phyloP scores from a whole-genome alignment of 2,329 filamentous ascomycete species.

The Pleoardoris graminearum region DNA sequence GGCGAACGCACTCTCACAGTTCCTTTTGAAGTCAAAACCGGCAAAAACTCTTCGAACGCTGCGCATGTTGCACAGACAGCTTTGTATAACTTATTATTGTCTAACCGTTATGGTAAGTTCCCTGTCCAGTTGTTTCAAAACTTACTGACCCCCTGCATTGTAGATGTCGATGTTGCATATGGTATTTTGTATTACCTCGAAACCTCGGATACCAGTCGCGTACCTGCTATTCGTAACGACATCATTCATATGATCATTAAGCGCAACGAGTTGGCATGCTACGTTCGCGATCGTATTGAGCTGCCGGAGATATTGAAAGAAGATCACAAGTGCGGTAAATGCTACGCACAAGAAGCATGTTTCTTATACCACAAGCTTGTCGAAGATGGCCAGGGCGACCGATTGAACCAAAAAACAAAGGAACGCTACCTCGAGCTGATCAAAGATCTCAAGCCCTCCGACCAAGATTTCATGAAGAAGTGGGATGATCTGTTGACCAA shows the following conservation, averaged over 20 bases:
- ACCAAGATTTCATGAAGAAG: slow-evolving; percentile 86
- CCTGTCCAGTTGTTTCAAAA: not conserved
- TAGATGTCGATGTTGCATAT: slow-evolving; percentile 84
- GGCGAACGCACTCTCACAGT: slow-evolving; percentile 73
- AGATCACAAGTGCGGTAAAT: slow-evolving; percentile 78
- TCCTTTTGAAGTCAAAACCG: slow-evolving; percentile 95
- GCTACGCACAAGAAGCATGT: slow-evolving; percentile 88
- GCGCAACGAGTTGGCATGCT: slow-evolving; percentile 84
- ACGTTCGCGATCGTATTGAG: slow-evolving; percentile 78
- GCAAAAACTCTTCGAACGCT: slow-evolving; percentile 74
- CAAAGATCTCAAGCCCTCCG: slow-evolving; percentile 71
- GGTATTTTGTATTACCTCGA: slow-evolving; percentile 96
- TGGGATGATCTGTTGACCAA: slow-evolving; percentile 94
- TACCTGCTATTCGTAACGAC: slow-evolving; percentile 83
- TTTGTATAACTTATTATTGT: slow-evolving; percentile 87
- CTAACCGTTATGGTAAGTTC: slow-evolving; percentile 76
- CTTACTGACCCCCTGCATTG: slow-evolving; percentile 15
- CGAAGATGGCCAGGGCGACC: slow-evolving; percentile 79
- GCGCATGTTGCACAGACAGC: slow-evolving; percentile 92
- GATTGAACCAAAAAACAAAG: slow-evolving; percentile 77
- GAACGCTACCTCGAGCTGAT: slow-evolving; percentile 82
- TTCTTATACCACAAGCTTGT: slow-evolving; percentile 92
- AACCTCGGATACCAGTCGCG: slow-evolving; percentile 79
- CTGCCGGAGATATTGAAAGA: slow-evolving; percentile 86
- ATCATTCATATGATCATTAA: slow-evolving; percentile 96